These are phyloP conservation scores for Arthrobotrys sphaeroides DNA, from an alignment of 2,329 filamentous ascomycete genomes.

Conservation along the genomic window DNA sequence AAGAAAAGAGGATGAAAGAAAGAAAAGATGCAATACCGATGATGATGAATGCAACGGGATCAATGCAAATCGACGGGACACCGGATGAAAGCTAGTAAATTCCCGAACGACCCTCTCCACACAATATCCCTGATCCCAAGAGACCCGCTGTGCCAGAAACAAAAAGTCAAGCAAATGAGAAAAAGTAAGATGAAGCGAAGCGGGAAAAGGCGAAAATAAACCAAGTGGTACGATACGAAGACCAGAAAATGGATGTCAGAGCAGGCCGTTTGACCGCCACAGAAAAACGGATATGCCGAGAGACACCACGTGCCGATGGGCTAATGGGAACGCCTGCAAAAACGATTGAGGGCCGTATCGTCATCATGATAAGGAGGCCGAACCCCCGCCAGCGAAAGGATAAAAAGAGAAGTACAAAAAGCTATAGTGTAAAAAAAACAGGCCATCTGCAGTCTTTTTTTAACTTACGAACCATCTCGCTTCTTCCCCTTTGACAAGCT, in stretches of 20 bases:
- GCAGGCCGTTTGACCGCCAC: constrained; percentile 14
- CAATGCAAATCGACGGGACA: constrained; percentile 8
- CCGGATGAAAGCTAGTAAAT: constrained; percentile 17
- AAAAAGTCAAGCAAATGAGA: not conserved
- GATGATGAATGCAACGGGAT: constrained; percentile 2
- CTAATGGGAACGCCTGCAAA: constrained; percentile 11
- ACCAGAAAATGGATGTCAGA: constrained; percentile 7
- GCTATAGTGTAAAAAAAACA: not conserved
- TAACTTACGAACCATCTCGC: constrained; percentile 53
- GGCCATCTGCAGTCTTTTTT: not conserved
- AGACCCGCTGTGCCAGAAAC: constrained; percentile 6
- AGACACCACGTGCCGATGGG: constrained; percentile 2
- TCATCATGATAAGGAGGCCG: constrained; percentile 2
- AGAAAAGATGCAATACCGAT: constrained; percentile 15
- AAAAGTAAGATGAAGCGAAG: constrained; percentile 1
- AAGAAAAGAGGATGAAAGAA: too few relatives aligned
- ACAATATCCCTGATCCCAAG: constrained; percentile 15
- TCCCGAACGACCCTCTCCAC: constrained; percentile 7
- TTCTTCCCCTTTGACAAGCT: constrained; percentile 59
- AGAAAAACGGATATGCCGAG: constrained; percentile 8
- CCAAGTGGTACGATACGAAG: constrained; percentile 1
- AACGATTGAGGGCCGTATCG: constrained; percentile 9
- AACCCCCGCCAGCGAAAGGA: too few relatives aligned
- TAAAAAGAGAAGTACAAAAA: not conserved
- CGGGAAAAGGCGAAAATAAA: not conserved